Conservation (phyloP, 768 basidiomycete species). For the Tulasnella sp. region DNA sequence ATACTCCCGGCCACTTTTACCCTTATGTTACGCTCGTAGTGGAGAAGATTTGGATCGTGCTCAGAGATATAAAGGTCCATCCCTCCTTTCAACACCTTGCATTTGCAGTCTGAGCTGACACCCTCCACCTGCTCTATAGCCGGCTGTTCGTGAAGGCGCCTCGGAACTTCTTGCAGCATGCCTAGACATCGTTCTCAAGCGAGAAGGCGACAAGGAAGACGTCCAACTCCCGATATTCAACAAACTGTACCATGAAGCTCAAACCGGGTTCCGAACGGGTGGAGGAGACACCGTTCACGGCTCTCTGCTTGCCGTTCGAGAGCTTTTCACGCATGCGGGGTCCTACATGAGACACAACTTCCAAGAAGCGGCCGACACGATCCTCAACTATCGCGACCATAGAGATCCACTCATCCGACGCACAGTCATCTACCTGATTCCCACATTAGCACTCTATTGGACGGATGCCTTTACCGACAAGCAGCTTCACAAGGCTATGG, state of each 20-base stretch:
- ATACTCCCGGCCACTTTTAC: conserved; percentile 86
- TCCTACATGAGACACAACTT: conserved; percentile 93
- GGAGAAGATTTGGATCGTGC: conserved; percentile 87
- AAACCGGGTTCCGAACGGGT: conserved; percentile 71
- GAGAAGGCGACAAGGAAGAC: conserved; percentile 64
- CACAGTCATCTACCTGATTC: conserved; percentile 95
- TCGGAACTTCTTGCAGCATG: conserved; percentile 93
- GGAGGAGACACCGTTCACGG: conserved; percentile 92
- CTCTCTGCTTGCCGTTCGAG: conserved; percentile 86
- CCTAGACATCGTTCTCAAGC: conserved; percentile 76
- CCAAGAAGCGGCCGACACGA: conserved; percentile 83
- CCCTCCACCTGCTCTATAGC: conserved; percentile 38
- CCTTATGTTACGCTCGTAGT: conserved; percentile 86
- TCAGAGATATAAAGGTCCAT: conserved; percentile 79
- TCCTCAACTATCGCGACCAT: conserved; percentile 84
- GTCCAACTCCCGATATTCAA: conserved; percentile 61
- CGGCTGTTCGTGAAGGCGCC: conserved; percentile 89
- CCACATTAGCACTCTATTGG: conserved; percentile 92
- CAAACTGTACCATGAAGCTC: conserved; percentile 88
- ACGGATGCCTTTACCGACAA: conserved; percentile 89
- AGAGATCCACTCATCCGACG: conserved; percentile 86
- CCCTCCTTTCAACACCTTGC: neutral
- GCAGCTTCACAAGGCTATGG: conserved; percentile 93
- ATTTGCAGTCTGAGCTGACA: neutral
- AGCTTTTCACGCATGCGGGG: conserved; percentile 89